Evolutionary conservation across 306 rosid genomes (phyloP).

Genomic region (Inga leiocalycina): DNA sequence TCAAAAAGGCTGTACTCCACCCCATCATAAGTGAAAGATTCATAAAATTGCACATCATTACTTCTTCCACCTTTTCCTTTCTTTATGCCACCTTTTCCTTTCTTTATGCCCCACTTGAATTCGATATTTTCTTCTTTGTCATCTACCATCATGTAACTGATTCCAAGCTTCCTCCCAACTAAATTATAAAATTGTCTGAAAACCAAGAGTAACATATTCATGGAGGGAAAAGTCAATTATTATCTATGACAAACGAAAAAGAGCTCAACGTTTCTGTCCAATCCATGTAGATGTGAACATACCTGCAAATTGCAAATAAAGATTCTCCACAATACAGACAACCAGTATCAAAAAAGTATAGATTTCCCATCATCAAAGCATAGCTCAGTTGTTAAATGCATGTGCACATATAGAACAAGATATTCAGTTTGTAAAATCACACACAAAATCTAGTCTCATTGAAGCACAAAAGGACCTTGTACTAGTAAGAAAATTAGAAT

Average conservation of each 20-base stretch:
- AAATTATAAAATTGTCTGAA: neutral
- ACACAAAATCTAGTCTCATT: neutral
- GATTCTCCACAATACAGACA: neutral
- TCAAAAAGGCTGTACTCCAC: conserved; percentile 66
- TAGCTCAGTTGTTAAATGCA: neutral
- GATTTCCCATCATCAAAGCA: neutral
- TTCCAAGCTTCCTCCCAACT: conserved; percentile 3
- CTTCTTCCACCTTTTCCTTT: conserved; percentile 55
- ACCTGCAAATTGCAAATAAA: neutral
- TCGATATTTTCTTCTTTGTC: conserved; percentile 41
- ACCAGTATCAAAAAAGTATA: neutral
- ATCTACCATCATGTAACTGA: conserved; percentile 51
- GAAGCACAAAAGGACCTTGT: neutral
- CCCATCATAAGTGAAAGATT: conserved; percentile 71
- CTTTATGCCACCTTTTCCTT: conserved; percentile 51
- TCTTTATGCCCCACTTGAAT: conserved; percentile 68
- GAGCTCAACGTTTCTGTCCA: neutral
- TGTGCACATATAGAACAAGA: neutral
- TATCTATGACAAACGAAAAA: neutral
- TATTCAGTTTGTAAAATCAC: neutral
- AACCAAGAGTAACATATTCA: neutral
- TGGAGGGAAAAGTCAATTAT: neutral
- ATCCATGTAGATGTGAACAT: neutral
- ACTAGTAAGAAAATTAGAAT: neutral
- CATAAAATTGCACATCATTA: conserved; percentile 58